phyloP scores from a whole-genome alignment of 257 asterid species.

The Thymus quinquecostatus region DNA sequence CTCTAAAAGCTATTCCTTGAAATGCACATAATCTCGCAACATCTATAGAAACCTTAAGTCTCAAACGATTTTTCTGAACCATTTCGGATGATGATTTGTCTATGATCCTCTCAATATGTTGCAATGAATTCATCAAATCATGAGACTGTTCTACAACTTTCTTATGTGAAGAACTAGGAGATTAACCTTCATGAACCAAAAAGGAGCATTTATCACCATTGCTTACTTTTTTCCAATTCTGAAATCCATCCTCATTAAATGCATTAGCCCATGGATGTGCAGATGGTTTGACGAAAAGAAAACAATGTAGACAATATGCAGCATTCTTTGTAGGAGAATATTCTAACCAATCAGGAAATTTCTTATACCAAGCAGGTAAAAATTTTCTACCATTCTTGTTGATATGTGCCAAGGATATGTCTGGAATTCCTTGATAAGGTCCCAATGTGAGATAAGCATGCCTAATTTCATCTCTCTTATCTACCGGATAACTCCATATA shows the following conservation, averaged over 20 bases:
- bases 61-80: too few relatives aligned
- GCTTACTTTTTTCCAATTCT: constrained; percentile 1
- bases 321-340: constrained; percentile 5
- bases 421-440: too few relatives aligned
- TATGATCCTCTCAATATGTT: background rate
- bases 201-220: background rate
- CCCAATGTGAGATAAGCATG: too few relatives aligned
- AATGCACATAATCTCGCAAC: background rate
- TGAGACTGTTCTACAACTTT: background rate
- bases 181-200: too few relatives aligned
- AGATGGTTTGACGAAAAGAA: background rate
- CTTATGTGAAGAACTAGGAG: background rate
- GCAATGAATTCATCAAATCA: background rate
- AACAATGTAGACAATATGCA: background rate
- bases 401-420: too few relatives aligned
- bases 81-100: background rate
- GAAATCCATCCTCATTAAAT: background rate
- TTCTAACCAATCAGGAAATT: background rate
- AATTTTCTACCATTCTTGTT: too few relatives aligned
- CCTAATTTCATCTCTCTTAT: too few relatives aligned
- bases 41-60: background rate
- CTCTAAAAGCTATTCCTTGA: background rate
- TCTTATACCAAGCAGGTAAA: too few relatives aligned
- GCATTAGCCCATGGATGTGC: background rate
- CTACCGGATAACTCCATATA: too few relatives aligned